Base-by-base conservation (phyloP, 2,329 filamentous ascomycete species). In the Fusarium piperis region DNA sequence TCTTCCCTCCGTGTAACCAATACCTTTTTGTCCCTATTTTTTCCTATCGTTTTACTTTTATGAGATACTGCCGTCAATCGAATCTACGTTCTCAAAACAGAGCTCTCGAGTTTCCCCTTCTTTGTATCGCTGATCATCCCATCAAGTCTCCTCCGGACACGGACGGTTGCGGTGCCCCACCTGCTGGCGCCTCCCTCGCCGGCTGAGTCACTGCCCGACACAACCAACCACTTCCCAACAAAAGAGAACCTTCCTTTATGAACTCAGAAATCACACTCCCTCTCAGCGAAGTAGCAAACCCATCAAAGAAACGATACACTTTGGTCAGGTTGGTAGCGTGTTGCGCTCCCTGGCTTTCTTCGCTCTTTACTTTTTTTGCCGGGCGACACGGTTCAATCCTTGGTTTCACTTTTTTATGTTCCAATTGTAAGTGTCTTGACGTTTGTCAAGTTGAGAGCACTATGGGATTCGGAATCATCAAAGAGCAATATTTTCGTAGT, bases 251-350 rank as follows among this genome's bases (percentile, higher is more conserved):
- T 44, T 11, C 56, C 28, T 32, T 23, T 59, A 38, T 60, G 9
- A 38, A 20, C 18, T n/a, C 10, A 12, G 6, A 23, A 36, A 60
- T 10, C 26, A 20, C 16, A 11, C 1, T 52, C 6, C 18, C 16
- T 11, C 15, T 44, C 59, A 62, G 59, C 59, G 59, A 56, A 62
- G 59, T 62, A 62, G 59, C 48, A 33, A 13, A 61, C 41, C 18
- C 13, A 60, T 11, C 44, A 28, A 28, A 12, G 16, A 44, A 15
- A 39, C 16, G 6, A 8, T 3, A 3, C 11, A 32, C 11, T 58
- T 64, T 71, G 59, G 64, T 52, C 1, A 46, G 33, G 41, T 30
- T 44, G 39, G 20, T 44, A 16, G 39, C 39, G 39, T 13, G 39
- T 44, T 44, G 39, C 13, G 39, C 39, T 44, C 39, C 39, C 39